Evolutionary conservation across 495 filamentous ascomycete genomes (phyloP), one percentile per base, ranked within the genome.

Genomic region (Hypoxylon cercidicola): DNA sequence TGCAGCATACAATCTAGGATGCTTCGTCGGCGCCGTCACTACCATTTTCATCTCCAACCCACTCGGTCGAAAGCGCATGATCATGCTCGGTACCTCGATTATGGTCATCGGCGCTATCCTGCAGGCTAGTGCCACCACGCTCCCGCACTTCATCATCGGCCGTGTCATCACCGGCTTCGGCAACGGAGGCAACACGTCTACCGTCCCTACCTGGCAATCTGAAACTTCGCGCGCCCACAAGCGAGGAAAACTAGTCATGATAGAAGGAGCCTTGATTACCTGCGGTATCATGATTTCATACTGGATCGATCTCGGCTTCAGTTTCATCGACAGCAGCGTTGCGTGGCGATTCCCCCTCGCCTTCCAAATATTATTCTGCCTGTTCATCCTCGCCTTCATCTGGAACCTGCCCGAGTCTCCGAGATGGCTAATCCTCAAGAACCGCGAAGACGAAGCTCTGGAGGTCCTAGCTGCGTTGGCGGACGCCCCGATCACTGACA

Each of bases 201-300:
- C 82, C 4, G 85, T 91, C 11, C 90, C 90, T 0, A 89, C 87
- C 0, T 93, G 89, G 89, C 90, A 92, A 66, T 90, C 89, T 1
- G 90, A 94, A 72, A 91, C 88, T 50, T 88, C 88, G 46, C 90
- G 88, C 64, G 82, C 90, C 3, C 88, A 92, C 62, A 84, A 85
- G 48, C 84, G 89, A 68, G 90, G 91, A 12, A 88, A 89, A 64
- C 78, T 93, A 67, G 88, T 93, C 72, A 92, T 92, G 89, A 88
- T 93, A 50, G 89, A 92, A 73, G 81, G 82, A 28, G 89, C 88
- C 13, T 79, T 91, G 73, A 89, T 92, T 64, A 90, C 89, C 3
- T 83, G 83, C 32, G 90, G 90, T 66, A 86, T 92, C 63, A 88
- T 85, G 60, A 78, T 92, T 70, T 85, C 82, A 67, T 91, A 93